phyloP scores from a whole-genome alignment of 305 asterid species.

The Solanum hybrid region DNA sequence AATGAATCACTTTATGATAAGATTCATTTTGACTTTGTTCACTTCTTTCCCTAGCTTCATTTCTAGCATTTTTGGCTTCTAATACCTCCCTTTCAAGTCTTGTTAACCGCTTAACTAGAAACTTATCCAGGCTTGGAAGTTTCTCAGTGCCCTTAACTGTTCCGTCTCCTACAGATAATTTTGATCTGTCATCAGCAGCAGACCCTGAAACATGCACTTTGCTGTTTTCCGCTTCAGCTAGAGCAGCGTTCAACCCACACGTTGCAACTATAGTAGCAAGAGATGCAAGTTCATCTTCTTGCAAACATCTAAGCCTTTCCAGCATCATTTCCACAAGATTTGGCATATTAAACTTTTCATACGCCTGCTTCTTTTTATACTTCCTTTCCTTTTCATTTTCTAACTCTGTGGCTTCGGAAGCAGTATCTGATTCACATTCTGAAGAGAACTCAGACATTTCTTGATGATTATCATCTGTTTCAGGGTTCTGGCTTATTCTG shows the following conservation, averaged over 20 bases:
- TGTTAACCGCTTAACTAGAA: conserved; percentile 68
- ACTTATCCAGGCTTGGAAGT: conserved; percentile 74
- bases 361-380: conserved; percentile 18
- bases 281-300: conserved; percentile 83
- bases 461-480: conserved; percentile 28
- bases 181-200: neutral
- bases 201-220: conserved; percentile 14
- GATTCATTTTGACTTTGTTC: conserved; percentile 19
- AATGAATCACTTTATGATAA: conserved; percentile 1
- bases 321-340: conserved; percentile 67
- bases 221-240: conserved; percentile 38
- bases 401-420: conserved; percentile 15
- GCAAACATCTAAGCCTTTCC: conserved; percentile 58
- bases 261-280: conserved; percentile 91
- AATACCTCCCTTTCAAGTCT: conserved; percentile 88
- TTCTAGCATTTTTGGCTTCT: conserved; percentile 65
- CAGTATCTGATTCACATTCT: conserved; percentile 49
- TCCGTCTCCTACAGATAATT: conserved; percentile 16
- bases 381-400: conserved; percentile 10
- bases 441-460: conserved; percentile 26
- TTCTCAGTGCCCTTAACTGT: conserved; percentile 20
- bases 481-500: conserved; percentile 80
- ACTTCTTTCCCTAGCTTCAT: conserved; percentile 21
- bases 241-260: conserved; percentile 74
- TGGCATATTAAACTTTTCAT: conserved; percentile 28